Conservation (phyloP, 2,329 filamentous ascomycete genomes). For the Magnaporthiopsis poae region DNA sequence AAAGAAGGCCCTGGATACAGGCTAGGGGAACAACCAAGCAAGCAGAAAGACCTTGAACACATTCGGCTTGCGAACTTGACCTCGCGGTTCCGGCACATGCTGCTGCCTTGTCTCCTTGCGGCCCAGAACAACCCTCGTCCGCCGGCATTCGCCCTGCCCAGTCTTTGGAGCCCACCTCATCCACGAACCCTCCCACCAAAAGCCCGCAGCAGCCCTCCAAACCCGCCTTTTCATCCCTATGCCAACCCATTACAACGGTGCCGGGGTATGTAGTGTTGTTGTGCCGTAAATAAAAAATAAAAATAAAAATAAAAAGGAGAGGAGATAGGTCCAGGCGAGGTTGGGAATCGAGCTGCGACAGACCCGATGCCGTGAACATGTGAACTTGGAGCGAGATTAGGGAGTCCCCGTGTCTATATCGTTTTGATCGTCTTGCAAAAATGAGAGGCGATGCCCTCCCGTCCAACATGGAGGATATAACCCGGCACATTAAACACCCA, state of each 20-base stretch:
- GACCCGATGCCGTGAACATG: no score
- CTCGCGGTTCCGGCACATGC: not conserved
- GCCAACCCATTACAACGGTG: not conserved
- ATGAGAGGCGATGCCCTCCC: not conserved
- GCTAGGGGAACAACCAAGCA: not conserved
- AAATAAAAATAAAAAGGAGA: not conserved
- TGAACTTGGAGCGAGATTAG: not conserved
- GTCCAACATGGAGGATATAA: not conserved
- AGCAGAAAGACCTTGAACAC: not conserved
- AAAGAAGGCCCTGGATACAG: not conserved
- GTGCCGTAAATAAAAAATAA: not conserved
- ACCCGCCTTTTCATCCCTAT: not conserved
- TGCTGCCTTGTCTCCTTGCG: not conserved
- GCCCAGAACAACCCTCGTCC: not conserved
- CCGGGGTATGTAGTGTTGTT: not conserved
- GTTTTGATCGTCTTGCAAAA: not conserved
- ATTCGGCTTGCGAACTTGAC: not conserved
- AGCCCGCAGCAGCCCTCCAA: not conserved
- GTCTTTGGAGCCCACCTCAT: not conserved
- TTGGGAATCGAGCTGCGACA: no score
- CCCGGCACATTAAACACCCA: not conserved
- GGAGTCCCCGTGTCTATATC: not conserved
- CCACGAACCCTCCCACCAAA: no score
- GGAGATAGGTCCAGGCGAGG: not conserved
- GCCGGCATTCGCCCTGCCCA: not conserved